These are phyloP conservation scores for Xylaria sp. DNA, from an alignment of 2,329 filamentous ascomycete species.

Conservation along the genomic window DNA sequence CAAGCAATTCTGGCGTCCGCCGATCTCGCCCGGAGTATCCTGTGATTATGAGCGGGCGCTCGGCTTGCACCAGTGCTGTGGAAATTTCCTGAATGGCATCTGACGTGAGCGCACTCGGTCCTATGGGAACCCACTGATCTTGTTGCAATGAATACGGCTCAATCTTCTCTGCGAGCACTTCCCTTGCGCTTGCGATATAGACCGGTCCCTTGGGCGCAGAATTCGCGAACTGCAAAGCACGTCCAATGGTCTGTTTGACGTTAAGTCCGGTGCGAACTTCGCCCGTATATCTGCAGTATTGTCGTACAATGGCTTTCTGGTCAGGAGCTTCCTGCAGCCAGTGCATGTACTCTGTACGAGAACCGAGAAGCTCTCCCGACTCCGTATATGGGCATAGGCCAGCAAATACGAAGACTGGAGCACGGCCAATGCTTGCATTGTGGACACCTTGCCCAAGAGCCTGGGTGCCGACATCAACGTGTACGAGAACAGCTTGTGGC, in stretches of 20 bases:
- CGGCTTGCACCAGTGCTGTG: slow-evolving; percentile 55
- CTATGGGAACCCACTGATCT: slow-evolving; percentile 42
- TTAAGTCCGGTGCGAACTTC: slow-evolving; percentile 79
- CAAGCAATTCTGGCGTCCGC: slow-evolving; percentile 55
- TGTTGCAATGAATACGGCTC: slow-evolving; percentile 40
- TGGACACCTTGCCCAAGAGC: slow-evolving; percentile 78
- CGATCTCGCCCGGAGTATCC: slow-evolving; percentile 60
- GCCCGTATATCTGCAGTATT: slow-evolving; percentile 76
- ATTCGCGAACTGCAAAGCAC: slow-evolving; percentile 76
- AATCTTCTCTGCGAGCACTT: slow-evolving; percentile 75
- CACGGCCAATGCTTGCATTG: slow-evolving; percentile 75
- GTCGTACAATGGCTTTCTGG: slow-evolving; percentile 76
- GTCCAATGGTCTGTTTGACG: slow-evolving; percentile 78
- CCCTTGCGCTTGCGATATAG: slow-evolving; percentile 72
- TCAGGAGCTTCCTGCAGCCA: slow-evolving; percentile 83
- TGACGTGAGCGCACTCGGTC: slow-evolving; percentile 43
- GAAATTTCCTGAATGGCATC: slow-evolving; percentile 56
- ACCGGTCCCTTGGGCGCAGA: slow-evolving; percentile 76
- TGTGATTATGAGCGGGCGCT: slow-evolving; percentile 59
- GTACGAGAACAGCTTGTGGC: slow-evolving; percentile 76
- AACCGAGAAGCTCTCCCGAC: slow-evolving; percentile 76
- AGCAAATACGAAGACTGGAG: slow-evolving; percentile 77
- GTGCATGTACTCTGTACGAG: slow-evolving; percentile 79
- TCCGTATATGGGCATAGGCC: slow-evolving; percentile 78
- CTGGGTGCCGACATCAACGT: slow-evolving; percentile 82